phyloP scores from a whole-genome alignment of 768 basidiomycete genomes.

The Termitomyces sp. region DNA sequence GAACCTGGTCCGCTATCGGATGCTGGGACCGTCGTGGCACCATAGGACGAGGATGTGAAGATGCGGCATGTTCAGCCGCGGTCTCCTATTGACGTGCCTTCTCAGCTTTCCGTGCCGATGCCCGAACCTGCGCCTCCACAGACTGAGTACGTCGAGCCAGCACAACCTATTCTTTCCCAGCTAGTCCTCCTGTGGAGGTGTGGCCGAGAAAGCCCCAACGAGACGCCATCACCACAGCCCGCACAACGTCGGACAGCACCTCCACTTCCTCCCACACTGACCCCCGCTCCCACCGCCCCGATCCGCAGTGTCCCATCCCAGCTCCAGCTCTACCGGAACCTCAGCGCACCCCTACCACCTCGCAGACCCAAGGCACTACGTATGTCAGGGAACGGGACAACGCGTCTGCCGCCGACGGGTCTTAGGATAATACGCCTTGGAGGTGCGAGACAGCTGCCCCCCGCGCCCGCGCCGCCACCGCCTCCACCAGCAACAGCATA shows the following conservation, averaged over 20 bases:
- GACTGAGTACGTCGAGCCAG: not conserved
- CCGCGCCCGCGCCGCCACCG: not conserved
- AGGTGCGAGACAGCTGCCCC: not conserved
- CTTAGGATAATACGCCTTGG: constrained; percentile 1
- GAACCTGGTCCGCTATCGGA: not conserved
- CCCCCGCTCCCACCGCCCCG: constrained; percentile 25
- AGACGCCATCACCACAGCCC: constrained; percentile 11
- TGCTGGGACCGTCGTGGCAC: not conserved
- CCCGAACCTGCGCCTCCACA: not conserved
- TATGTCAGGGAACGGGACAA: not conserved
- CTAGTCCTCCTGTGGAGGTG: not conserved
- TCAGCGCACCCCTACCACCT: not conserved
- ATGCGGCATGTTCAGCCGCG: not conserved
- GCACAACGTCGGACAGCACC: not conserved
- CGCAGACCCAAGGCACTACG: not conserved
- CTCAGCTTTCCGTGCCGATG: not conserved
- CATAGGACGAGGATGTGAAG: constrained; percentile 2
- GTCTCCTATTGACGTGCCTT: not conserved
- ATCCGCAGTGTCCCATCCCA: not conserved
- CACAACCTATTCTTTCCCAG: not conserved
- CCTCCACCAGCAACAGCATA: not conserved
- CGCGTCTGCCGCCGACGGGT: constrained; percentile 9
- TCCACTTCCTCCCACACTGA: constrained; percentile 21
- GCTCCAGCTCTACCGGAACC: not conserved
- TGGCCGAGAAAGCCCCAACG: constrained; percentile 1